Evolutionary conservation across 2,329 filamentous ascomycete genomes (phyloP).

Genomic region (Tolypocladium tropicale): DNA sequence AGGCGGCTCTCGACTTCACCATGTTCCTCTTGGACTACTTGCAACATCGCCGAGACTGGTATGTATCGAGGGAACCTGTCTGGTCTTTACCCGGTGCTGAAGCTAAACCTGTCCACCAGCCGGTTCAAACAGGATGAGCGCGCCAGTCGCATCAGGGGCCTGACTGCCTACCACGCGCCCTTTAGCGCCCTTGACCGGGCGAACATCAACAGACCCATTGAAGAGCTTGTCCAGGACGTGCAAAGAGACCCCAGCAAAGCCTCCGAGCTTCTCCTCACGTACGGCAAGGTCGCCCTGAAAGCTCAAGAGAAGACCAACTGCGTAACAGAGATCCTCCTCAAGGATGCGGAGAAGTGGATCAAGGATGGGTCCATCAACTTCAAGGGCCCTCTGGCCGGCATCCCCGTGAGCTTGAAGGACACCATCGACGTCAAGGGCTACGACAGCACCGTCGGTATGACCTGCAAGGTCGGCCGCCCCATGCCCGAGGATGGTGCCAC

Average conservation of each 20-base stretch:
- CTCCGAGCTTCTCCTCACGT: slow-evolving; percentile 67
- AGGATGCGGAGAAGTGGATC: slow-evolving; percentile 66
- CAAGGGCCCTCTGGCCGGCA: slow-evolving; percentile 73
- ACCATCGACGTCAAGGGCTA: slow-evolving; percentile 72
- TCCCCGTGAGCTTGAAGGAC: slow-evolving; percentile 79
- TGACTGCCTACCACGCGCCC: slow-evolving; percentile 55
- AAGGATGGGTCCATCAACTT: slow-evolving; percentile 51
- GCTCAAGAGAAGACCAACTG: slow-evolving; percentile 85
- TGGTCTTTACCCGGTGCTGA: background rate
- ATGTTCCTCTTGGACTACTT: slow-evolving; percentile 48
- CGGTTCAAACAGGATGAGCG: slow-evolving; percentile 72
- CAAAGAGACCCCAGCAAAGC: slow-evolving; percentile 58
- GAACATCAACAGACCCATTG: slow-evolving; percentile 64
- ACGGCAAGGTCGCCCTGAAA: slow-evolving; percentile 75
- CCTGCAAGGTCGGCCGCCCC: slow-evolving; percentile 59
- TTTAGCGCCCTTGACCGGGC: slow-evolving; percentile 55
- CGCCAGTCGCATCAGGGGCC: slow-evolving; percentile 53
- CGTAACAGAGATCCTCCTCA: slow-evolving; percentile 75
- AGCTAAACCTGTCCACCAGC: slow-evolving; percentile 33
- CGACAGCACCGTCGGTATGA: slow-evolving; percentile 75
- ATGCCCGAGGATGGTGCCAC: slow-evolving; percentile 57
- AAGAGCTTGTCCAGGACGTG: slow-evolving; percentile 67
- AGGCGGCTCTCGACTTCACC: background rate
- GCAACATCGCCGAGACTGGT: slow-evolving; percentile 64
- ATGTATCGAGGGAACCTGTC: background rate